Evolutionary conservation across 2,329 filamentous ascomycete genomes (phyloP).

Genomic region (Calonectria ilicicola): DNA sequence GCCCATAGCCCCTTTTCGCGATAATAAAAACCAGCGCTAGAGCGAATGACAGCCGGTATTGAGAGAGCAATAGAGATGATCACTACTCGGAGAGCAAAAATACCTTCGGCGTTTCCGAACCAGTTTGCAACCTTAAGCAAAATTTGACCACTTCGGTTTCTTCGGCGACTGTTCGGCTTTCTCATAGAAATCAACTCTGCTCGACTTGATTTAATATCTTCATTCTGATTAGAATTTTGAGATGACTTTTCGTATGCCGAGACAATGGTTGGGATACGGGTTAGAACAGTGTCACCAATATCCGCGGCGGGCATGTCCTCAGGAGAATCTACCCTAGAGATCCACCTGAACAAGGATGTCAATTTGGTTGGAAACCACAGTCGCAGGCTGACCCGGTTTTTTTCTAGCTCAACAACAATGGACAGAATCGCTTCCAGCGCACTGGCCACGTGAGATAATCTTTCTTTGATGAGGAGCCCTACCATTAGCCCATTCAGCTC

Average conservation of each 20-base stretch:
- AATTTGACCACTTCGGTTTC: neutral
- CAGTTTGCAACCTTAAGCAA: conserved; percentile 3
- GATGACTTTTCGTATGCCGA: neutral
- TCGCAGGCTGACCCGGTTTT: neutral
- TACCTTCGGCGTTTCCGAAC: conserved; percentile 12
- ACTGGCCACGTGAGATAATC: neutral
- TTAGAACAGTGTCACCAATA: conserved; percentile 15
- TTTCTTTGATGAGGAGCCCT: conserved; percentile 17
- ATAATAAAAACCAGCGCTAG: conserved; percentile 33
- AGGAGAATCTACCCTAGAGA: conserved; percentile 2
- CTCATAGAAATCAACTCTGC: conserved; percentile 11
- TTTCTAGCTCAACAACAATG: conserved; percentile 11
- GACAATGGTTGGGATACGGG: conserved; percentile 13
- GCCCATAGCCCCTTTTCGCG: conserved; percentile 36
- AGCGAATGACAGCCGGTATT: conserved; percentile 11
- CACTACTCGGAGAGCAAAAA: conserved; percentile 12
- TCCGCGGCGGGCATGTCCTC: conserved; percentile 13
- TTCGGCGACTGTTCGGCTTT: conserved; percentile 18
- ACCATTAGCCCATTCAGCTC: conserved; percentile 2
- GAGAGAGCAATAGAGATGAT: conserved; percentile 12
- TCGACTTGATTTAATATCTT: neutral
- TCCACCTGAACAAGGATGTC: conserved; percentile 14
- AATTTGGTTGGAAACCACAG: conserved; percentile 10
- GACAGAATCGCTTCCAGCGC: conserved; percentile 8
- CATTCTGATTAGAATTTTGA: neutral